Evolutionary conservation across 2,329 filamentous ascomycete genomes (phyloP), one percentile per base, ranked within the genome.

Genomic region (Aspergillus latus): DNA sequence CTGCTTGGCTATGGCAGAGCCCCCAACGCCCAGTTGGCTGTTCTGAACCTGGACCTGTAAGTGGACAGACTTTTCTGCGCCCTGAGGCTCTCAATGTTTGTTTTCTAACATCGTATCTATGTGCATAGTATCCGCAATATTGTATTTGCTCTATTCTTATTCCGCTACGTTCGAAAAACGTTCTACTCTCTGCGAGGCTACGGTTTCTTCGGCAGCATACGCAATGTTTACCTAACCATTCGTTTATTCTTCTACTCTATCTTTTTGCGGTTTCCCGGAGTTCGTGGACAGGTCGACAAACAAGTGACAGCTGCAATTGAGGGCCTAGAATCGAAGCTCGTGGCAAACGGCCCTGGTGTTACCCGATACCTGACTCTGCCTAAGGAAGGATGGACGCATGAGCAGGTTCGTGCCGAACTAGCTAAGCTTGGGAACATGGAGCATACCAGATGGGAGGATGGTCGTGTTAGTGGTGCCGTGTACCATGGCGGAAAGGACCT

Each of bases 391-490:
- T 90, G 92, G 87, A 82, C 84, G 28, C 81, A 87, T 42, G 92
- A 97, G 15, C 85, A 87, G 60, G 83, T 99, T 42, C 84, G 86
- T 64, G 84, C 85, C 58, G 93, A 97, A 79, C 82, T 99, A 59
- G 84, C 87, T 58, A 84, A 85, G 63, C 80, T 99, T 63, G 86
- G 88, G 13, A 86, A 82, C 48, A 89, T 99, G 89, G 88, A 97
- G 67, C 94, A 97, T 75, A 96, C 92, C 2, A 84, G 89, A 62
- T 99, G 94, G 94, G 94, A 99, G 76, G 93, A 97, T 73, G 94
- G 94, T 7, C 88, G 85, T 62, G 94, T 99, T 53, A 95, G 90
- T 42, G 94, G 94, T 30, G 93, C 94, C 29, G 94, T 99, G 34
- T 99, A 99, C 71, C 93, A 97, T 70, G 94, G 94, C 62, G 94